phyloP scores from a whole-genome alignment of 345 rosid species.

The Cardiospermum halicacabum region DNA sequence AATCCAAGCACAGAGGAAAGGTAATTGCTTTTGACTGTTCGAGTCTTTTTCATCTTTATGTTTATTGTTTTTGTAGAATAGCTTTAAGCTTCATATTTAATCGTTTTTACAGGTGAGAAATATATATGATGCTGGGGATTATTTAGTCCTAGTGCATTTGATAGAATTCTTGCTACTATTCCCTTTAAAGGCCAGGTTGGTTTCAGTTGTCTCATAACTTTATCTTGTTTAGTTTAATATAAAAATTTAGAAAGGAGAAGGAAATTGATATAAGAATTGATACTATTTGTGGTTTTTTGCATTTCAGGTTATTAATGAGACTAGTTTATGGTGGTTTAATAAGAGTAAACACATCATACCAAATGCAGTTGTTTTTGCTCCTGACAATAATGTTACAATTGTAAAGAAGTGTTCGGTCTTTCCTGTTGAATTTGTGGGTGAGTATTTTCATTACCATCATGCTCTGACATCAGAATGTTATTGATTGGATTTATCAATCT shows the following conservation, averaged over 20 bases:
- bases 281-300: neutral
- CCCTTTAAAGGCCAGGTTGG: constrained; percentile 95
- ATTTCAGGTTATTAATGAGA: constrained; percentile 83
- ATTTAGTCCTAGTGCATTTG: constrained; percentile 93
- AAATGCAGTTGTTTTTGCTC: constrained; percentile 73
- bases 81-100: neutral
- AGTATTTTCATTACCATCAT: constrained; percentile 20
- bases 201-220: too few species aligned
- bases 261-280: too few species aligned
- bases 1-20: constrained; percentile 83
- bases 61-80: neutral
- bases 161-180: constrained; percentile 80
- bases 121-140: constrained; percentile 79
- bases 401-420: constrained; percentile 87
- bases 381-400: constrained; percentile 87
- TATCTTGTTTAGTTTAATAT: neutral
- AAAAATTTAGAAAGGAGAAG: too few species aligned
- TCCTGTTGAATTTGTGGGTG: constrained; percentile 96
- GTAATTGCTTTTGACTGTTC: constrained; percentile 24
- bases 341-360: constrained; percentile 61
- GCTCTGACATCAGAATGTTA: too few species aligned
- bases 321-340: constrained; percentile 96
- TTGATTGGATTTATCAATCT: too few species aligned
- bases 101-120: constrained; percentile 69
- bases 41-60: neutral